Base-by-base conservation (phyloP, 441 rosid genomes). In the Euphorbia celastroides region DNA sequence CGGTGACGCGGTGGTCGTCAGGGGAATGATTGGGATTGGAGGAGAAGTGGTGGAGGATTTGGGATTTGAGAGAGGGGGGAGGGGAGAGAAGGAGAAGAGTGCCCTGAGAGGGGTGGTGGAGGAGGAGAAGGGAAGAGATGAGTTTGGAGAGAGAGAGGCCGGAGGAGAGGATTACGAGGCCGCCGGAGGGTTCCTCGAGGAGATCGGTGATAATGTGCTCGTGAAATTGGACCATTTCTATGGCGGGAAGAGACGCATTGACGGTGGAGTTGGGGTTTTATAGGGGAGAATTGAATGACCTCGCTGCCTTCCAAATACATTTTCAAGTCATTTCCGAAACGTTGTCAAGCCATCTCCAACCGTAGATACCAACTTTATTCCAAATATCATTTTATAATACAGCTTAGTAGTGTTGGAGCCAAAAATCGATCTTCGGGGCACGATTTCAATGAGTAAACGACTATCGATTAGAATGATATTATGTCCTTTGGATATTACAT, bases 101-200 rank as follows among this genome's bases (percentile, higher is more conserved):
- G 60, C 97, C 97, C 66, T 83, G 84, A 1, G 96, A 77, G 3
- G 92, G 82, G 12, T 87, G 75, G 73, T 87, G 99, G 74, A 86
- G 88, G 75, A 79, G 80, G 67, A 92, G 88, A 58, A 94, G 82
- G 60, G 89, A 78, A 59, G 93, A 77, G 44, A 94, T 65, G 60
- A 94, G 84, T 36, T 83, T 83, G 4, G 90, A 68, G 72, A 94
- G 88, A 54, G 88, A 87, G 67, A 94, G 96, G 60, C 99, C 98
- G 16, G 99, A 86, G 30, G 97, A 88, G 51, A 94, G 85, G 60
- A 91, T 76, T 2, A 88, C 84, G 10, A 94, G 77, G 26, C 97
- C 96, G 67, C 97, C 96, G 42, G 66, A 73, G 30, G 90, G 71
- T 70, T 88, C 99, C 26, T 87, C 91, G 7, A 92, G 76, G 60